Base-by-base conservation (phyloP, 805 yeast genomes). In the Suhomyces pyralidae region DNA sequence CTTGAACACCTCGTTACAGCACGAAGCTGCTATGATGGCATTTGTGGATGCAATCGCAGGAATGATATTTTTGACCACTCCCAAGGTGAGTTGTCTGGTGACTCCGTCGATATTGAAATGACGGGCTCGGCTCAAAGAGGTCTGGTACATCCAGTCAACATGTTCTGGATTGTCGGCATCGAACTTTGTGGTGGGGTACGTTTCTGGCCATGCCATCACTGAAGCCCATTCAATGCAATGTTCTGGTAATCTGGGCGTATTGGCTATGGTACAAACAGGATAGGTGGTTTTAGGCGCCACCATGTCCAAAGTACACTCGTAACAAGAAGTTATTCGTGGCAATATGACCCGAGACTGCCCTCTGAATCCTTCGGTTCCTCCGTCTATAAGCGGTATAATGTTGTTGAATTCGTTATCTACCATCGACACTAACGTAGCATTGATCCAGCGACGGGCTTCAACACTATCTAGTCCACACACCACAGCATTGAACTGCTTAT, bases 1-100 rank as follows among this genome's bases (percentile, higher is more conserved):
- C 63, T 92, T 92, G 67, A 90, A 81, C 1, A 87, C 89, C 66
- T 91, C 97, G 57, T 87, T 88, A 63, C 94, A 87, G 65, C 96
- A 88, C 5, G 90, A 79, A 0, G 94, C 96, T 0, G 97, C 97
- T 30, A 93, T 82, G 20, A 93, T 80, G 2, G 98, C 96, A 66
- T 94, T 93, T 0, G 97, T 92, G 1, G 96, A 86, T 1, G 97
- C 97, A 50, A 92, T 88, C 1, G 97, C 92, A 0, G 99, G 99
- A 8, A 93, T 87, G 54, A 93, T 92, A 61, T 86, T 86, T 66
- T 93, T 93, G 49, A 90, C 89, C 32, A 93, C 96, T 0, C 98
- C 98, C 49, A 89, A 77, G 0, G 94, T 84, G 40, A 88, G 79
- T 47, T 79, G 71, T 53, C 81, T 78, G 0, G 93, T 87, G 9